Percentiles rank a stretch among this genome's conserved stretches.
Conservation (phyloP, 495 filamentous ascomycete species). For the Penicillium bialowiezense region DNA sequence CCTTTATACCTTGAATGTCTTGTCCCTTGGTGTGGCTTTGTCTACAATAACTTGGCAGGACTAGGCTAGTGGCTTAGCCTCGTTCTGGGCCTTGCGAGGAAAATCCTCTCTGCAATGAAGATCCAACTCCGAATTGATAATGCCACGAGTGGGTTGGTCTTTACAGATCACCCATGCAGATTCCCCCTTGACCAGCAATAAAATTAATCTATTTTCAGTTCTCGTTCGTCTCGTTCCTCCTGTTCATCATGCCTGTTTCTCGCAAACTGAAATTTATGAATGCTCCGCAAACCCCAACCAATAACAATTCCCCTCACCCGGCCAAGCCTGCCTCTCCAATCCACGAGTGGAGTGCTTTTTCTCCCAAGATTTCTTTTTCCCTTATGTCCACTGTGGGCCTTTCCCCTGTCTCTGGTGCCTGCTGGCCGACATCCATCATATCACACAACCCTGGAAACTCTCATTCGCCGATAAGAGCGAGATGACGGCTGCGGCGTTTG, state of each 20-base stretch:
- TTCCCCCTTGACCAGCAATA: slow-evolving; percentile 2
- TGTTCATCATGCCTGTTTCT: background rate
- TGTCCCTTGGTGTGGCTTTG: background rate
- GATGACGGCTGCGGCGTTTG: slow-evolving; percentile 6
- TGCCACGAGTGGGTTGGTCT: slow-evolving; percentile 1
- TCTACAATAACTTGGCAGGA: background rate
- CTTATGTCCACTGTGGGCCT: background rate
- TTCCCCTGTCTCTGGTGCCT: slow-evolving; percentile 3
- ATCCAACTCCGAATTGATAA: background rate
- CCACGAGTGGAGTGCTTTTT: slow-evolving; percentile 6
- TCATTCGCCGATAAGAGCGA: background rate
- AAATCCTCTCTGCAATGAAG: slow-evolving; percentile 4
- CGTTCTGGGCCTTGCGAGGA: background rate
- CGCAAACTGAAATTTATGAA: background rate
- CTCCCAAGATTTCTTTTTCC: background rate
- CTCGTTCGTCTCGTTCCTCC: background rate
- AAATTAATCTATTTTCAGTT: background rate
- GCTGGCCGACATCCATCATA: background rate
- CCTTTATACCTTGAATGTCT: too few species aligned
- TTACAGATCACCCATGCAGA: slow-evolving; percentile 3
- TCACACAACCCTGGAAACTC: too few species aligned
- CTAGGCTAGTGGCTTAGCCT: background rate
- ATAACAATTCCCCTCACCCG: background rate
- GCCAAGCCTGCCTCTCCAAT: background rate
- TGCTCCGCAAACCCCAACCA: slow-evolving; percentile 1